Evolutionary conservation across 2,329 filamentous ascomycete species (phyloP).

Genomic region (Cladosporium sp.): DNA sequence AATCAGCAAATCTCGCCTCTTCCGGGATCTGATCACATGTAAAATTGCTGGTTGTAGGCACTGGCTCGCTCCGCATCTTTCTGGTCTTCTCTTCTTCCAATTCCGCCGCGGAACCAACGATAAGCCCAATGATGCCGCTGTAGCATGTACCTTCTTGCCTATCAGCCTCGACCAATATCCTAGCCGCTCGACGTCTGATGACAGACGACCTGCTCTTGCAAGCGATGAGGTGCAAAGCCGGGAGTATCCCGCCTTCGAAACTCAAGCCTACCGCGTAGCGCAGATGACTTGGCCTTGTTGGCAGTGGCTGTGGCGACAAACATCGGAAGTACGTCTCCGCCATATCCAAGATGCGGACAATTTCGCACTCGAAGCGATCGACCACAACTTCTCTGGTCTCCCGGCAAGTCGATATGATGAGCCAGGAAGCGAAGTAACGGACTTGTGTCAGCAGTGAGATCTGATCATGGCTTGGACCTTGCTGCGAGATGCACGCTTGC

Average conservation of each 20-base stretch:
- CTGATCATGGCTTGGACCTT: not conserved
- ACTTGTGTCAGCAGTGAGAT: slow-evolving; percentile 7
- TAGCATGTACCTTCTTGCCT: slow-evolving; percentile 1
- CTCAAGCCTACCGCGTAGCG: not conserved
- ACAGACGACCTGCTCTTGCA: slow-evolving; percentile 6
- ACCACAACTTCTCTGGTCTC: slow-evolving; percentile 4
- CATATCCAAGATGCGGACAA: slow-evolving; percentile 5
- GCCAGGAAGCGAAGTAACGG: slow-evolving; percentile 16
- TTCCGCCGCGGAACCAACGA: not conserved
- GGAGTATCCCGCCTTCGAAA: slow-evolving; percentile 10
- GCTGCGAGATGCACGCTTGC: not conserved
- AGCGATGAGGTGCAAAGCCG: slow-evolving; percentile 9
- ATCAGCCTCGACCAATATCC: not conserved
- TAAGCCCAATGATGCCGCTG: not conserved
- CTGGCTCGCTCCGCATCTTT: not conserved
- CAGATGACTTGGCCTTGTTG: not conserved
- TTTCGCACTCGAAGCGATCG: slow-evolving; percentile 2
- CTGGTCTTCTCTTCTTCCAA: slow-evolving; percentile 2
- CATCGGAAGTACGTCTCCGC: not conserved
- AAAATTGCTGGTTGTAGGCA: not conserved
- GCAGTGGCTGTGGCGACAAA: not conserved
- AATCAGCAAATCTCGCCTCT: slow-evolving; percentile 13
- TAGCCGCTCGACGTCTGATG: not conserved
- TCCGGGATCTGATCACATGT: slow-evolving; percentile 10
- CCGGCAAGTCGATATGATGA: slow-evolving; percentile 1